These are phyloP conservation scores for Helianthus tuberosus DNA, from an alignment of 129 eudicot species.

Conservation along the genomic window DNA sequence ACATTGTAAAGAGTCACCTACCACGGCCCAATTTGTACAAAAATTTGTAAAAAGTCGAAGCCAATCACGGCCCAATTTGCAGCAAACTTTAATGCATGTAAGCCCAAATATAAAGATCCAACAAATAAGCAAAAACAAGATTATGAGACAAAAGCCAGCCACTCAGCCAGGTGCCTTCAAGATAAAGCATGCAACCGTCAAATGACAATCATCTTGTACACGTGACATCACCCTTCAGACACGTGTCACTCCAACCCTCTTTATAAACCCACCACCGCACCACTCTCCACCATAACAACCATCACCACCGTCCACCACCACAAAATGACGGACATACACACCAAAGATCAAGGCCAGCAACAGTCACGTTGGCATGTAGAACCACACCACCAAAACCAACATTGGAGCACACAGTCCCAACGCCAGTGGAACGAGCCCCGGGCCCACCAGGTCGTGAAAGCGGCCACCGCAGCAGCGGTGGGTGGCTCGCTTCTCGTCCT, in stretches of 20 bases:
- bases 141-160: neutral
- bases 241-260: constrained; percentile 35
- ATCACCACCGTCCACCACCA: neutral
- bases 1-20: too few relatives aligned
- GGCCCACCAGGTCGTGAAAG: constrained; percentile 53
- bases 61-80: neutral
- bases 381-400: neutral
- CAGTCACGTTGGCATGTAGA: too few relatives aligned
- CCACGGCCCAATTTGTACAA: too few relatives aligned
- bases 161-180: neutral
- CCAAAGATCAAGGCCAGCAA: constrained; percentile 9
- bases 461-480: constrained; percentile 54
- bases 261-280: constrained; percentile 16
- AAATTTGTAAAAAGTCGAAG: neutral
- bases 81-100: neutral
- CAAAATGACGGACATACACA: constrained; percentile 36
- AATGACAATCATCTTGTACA: constrained; percentile 42
- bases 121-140: neutral
- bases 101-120: neutral
- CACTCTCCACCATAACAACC: neutral
- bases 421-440: neutral
- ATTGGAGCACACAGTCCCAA: neutral
- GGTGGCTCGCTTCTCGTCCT: constrained; percentile 70
- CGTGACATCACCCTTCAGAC: constrained; percentile 37
- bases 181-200: constrained; percentile 41